Evolutionary conservation across 176 grass and related monocot genomes (phyloP), one percentile per base, ranked within the genome.

Genomic region (Carex parvula): DNA sequence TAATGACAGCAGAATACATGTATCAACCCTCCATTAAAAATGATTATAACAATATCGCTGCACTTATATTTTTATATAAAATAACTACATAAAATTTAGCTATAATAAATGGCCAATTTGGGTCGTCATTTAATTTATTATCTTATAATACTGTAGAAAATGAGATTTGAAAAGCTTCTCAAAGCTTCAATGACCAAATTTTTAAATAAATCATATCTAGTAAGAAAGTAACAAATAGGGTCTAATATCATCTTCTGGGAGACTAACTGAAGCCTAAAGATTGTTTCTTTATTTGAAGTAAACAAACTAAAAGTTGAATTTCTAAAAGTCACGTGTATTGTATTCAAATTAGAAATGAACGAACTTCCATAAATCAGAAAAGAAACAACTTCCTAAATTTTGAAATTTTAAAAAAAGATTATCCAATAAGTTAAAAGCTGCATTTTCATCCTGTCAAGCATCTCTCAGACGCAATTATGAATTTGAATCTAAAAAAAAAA

Each of bases 401-500:
- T 15, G 29, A 41, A 62, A 63, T 59, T 57, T 39, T 24, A 24
- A 9, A 22, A 81, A 81, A 81, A 62, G 14, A 22, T 81, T 3
- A 9, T 12, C 3, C 18, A n/a, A 21, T 5, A 29, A 14, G 54
- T 37, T n/a, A 41, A 37, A n/a, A 24, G 7, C 7, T 63, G 18
- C 4, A 44, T 8, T 63, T 63, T 29, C 16, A 10, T 13, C 58
- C 48, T 16, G 56, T 42, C 35, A 11, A 54, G 5, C 71, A 75
- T 48, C 44, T 75, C 8, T 22, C 78, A 54, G 46, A 54, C 12
- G 22, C 46, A 75, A 74, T 74, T 8, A 29, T 76, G 48, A 29
- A 76, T 76, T 76, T 76, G 22, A 76, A 76, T 76, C 72, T 76
- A 76, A 4, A 55, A 55, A 76, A 7, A 58, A 82, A 82, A 50